phyloP scores from a whole-genome alignment of 2,329 filamentous ascomycete species.

The Penicillium brasilianum region DNA sequence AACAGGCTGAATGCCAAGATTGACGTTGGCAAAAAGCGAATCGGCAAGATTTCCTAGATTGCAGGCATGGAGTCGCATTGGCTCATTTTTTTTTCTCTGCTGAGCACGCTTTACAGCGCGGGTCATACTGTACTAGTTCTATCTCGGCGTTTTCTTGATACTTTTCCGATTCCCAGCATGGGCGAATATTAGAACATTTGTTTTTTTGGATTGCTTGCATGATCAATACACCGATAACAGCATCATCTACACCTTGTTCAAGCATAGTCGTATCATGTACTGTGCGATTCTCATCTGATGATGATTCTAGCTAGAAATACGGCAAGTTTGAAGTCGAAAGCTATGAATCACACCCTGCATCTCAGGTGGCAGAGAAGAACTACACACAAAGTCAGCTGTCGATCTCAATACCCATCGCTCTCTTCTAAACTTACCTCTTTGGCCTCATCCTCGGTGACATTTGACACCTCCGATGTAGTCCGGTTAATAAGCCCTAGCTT shows the following conservation, averaged over 20 bases:
- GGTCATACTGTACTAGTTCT: background rate
- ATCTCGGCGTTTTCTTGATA: conserved; percentile 17
- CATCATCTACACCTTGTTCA: background rate
- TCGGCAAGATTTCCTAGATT: conserved; percentile 52
- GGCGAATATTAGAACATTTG: conserved; percentile 12
- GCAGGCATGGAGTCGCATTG: background rate
- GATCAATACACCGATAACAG: background rate
- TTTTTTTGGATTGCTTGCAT: background rate
- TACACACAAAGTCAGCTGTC: conserved; percentile 2
- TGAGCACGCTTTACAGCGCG: background rate
- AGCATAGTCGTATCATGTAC: background rate
- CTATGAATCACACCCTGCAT: background rate
- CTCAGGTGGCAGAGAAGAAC: conserved; percentile 15
- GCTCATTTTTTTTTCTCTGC: background rate
- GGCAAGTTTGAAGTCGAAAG: background rate
- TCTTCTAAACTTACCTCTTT: conserved; percentile 51
- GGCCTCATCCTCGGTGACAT: conserved; percentile 73
- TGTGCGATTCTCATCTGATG: conserved; percentile 3
- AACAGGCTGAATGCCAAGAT: conserved; percentile 51
- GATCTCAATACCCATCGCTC: background rate
- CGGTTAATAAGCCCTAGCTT: conserved; percentile 75
- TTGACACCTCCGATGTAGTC: conserved; percentile 65
- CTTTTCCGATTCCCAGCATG: conserved; percentile 21
- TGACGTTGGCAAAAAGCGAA: conserved; percentile 53
- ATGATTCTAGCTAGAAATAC: background rate